phyloP scores from a whole-genome alignment of 2,329 filamentous ascomycete genomes.

The Chrysoporthe puriensis region DNA sequence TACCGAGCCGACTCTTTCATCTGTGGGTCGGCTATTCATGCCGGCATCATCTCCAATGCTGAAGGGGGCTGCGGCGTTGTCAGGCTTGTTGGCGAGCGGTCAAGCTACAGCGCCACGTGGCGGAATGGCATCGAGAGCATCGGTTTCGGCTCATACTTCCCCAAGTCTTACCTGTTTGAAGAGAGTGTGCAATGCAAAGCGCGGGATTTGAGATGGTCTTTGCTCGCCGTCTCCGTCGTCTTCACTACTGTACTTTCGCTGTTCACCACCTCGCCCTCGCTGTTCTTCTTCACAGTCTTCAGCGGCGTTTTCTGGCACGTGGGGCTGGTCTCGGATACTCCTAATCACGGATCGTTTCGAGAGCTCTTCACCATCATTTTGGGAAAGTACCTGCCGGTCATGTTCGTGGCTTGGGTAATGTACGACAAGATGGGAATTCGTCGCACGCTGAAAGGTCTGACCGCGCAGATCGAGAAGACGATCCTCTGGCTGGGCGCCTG shows the following conservation, averaged over 20 bases:
- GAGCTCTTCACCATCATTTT: constrained; percentile 76
- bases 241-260: constrained; percentile 80
- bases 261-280: constrained; percentile 75
- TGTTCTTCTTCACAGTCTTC: constrained; percentile 87
- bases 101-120: constrained; percentile 64
- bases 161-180: constrained; percentile 81
- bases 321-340: constrained; percentile 86
- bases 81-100: constrained; percentile 69
- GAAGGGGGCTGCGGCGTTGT: constrained; percentile 76
- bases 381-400: constrained; percentile 82
- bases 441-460: constrained; percentile 71
- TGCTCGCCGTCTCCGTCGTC: constrained; percentile 78
- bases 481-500: constrained; percentile 86
- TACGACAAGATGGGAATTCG: constrained; percentile 81
- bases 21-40: constrained; percentile 76
- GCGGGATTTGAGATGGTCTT: constrained; percentile 79
- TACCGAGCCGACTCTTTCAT: constrained; percentile 88
- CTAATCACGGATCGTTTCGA: constrained; percentile 67
- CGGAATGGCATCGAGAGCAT: constrained; percentile 77
- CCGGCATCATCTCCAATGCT: constrained; percentile 67
- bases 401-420: constrained; percentile 85
- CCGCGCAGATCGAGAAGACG: constrained; percentile 86
- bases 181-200: constrained; percentile 67
- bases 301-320: constrained; percentile 86
- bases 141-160: constrained; percentile 86